These are phyloP conservation scores for Phaffomyces opuntiae DNA, from an alignment of 805 yeast species.

Conservation along the genomic window DNA sequence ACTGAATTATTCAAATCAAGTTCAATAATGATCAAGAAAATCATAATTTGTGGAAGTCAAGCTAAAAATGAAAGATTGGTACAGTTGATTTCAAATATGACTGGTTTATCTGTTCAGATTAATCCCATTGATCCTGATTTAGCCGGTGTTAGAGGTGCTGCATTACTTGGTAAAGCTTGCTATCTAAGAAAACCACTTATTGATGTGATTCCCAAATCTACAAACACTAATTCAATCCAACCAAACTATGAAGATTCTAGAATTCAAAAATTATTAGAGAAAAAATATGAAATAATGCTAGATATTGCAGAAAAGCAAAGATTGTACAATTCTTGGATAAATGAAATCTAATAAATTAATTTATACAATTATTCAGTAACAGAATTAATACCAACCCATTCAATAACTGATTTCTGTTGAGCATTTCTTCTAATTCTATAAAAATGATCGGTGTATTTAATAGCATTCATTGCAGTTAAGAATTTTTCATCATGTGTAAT, in stretches of 20 bases:
- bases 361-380: conserved; percentile 21
- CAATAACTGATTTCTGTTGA: conserved; percentile 73
- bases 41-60: conserved; percentile 49
- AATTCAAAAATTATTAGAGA: conserved; percentile 16
- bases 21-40: conserved; percentile 20
- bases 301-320: conserved; percentile 32
- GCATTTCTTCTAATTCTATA: conserved; percentile 77
- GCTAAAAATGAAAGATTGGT: conserved; percentile 39
- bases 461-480: conserved; percentile 76
- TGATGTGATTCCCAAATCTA: conserved; percentile 11
- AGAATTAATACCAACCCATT: conserved; percentile 40
- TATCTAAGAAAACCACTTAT: conserved; percentile 5
- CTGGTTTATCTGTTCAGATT: conserved; percentile 17
- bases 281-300: conserved; percentile 21
- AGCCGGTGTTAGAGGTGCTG: conserved; percentile 26
- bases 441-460: conserved; percentile 79
- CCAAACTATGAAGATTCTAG: conserved; percentile 1
- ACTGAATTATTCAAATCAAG: conserved; percentile 24
- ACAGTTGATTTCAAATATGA: conserved; percentile 24
- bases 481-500: conserved; percentile 96
- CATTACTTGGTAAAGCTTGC: conserved; percentile 17
- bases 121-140: conserved; percentile 14
- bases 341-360: conserved; percentile 2
- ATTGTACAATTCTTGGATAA: conserved; percentile 23
- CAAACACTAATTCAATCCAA: neutral